Base-by-base conservation (phyloP, 345 rosid genomes). In the Populus ilicifolia region DNA sequence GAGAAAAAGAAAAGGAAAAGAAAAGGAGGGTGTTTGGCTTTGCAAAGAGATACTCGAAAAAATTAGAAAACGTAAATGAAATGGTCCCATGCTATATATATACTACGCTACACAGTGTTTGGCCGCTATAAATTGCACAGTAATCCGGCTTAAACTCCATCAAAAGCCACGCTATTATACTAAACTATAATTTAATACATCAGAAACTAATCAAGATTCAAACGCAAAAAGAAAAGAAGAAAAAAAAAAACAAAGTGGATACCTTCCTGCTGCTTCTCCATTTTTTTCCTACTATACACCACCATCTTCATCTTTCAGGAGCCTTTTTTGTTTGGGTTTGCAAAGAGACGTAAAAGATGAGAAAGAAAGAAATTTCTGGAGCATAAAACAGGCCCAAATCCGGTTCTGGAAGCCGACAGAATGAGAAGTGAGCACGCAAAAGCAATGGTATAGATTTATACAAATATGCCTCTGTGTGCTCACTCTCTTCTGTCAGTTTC, bases 401-500 rank as follows among this genome's bases (percentile, higher is more conserved):
- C 81, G 86, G 89, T 67, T 70, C 82, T 86, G 90, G 92, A 91
- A 91, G 82, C 88, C 92, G 98, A 94, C 98, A 90, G 90, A 84
- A 83, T 89, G 98, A 94, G 95, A 83, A 79, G 89, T 94, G 97
- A 92, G 97, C 98, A 94, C 98, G 83, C 91, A 92, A 87, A 89
- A 88, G 95, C 90, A 94, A 77, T 61, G 72, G 90, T 86, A 92
- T 85, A 88, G 67, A 39, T 64, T 80, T 81, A 88, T 91, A 89
- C 91, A 83, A 88, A 77, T 25, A 59, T 85, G 87, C 90, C 87
- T 84, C 90, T 90, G 94, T 87, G 97, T 94, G 98, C 98, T 92
- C 98, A 92, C 98, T 94, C 98, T 94, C 98, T 94, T 94, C 98
- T 94, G 98, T 94, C 98, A 94, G 86, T 83, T 92, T 92, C 91